Evolutionary conservation across 2,329 filamentous ascomycete species (phyloP).

Genomic region (Mollisiaceae sp.): DNA sequence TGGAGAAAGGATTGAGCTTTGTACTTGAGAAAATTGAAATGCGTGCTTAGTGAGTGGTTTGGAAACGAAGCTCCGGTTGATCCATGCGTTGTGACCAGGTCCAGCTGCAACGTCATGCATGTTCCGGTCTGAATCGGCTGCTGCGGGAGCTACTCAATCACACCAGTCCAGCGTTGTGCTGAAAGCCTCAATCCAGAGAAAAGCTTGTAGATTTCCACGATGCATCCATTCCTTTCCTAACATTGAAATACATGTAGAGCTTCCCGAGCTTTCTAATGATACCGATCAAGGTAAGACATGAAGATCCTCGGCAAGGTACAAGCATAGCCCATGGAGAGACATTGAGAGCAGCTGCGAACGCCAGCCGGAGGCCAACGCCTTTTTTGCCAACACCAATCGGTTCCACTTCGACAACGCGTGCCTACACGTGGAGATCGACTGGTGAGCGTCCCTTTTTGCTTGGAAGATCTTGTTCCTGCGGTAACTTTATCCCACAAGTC

Average conservation of each 20-base stretch:
- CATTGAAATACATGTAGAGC: neutral
- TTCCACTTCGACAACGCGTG: neutral
- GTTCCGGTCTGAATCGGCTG: neutral
- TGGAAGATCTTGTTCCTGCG: neutral
- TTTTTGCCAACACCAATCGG: neutral
- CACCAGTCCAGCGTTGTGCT: neutral
- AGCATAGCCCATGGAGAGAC: neutral
- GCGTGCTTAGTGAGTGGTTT: slow-evolving; percentile 10
- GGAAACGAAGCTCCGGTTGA: neutral
- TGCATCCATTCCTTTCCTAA: neutral
- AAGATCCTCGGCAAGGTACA: neutral
- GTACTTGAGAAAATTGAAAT: slow-evolving; percentile 18
- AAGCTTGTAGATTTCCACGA: neutral
- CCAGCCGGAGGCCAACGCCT: neutral
- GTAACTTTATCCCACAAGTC: neutral
- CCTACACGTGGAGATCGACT: slow-evolving; percentile 1
- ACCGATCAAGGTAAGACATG: neutral
- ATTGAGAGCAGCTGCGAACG: neutral
- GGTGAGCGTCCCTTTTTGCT: neutral
- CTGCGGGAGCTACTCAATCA: neutral
- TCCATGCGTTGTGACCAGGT: neutral
- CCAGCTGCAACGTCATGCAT: slow-evolving; percentile 3
- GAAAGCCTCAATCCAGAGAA: neutral
- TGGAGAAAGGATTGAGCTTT: slow-evolving; percentile 12
- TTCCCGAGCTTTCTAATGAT: neutral